Conservation (phyloP, 768 basidiomycete genomes). For the Vishniacozyma victoriae region DNA sequence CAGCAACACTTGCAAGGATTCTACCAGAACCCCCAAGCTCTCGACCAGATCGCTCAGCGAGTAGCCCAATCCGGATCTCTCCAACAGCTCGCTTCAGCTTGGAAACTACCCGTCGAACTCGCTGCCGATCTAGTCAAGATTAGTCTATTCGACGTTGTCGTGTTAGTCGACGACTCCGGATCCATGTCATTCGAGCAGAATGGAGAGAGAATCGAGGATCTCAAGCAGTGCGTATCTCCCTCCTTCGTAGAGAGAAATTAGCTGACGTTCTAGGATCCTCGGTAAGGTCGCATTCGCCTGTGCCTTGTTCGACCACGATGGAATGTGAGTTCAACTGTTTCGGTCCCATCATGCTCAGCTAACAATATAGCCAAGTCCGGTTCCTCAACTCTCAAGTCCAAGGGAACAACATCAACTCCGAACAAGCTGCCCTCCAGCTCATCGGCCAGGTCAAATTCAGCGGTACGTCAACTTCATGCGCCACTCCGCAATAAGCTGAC, state of each 20-base stretch:
- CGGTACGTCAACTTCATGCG: constrained; percentile 13
- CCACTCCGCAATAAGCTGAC: neutral
- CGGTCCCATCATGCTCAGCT: neutral
- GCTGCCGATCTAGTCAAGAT: constrained; percentile 47
- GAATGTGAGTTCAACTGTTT: constrained; percentile 37
- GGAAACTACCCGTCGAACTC: constrained; percentile 48
- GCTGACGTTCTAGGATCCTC: constrained; percentile 34
- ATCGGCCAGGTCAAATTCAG: constrained; percentile 47
- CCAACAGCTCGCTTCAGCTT: constrained; percentile 38
- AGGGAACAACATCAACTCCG: constrained; percentile 47
- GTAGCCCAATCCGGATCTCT: constrained; percentile 45
- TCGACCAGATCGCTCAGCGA: constrained; percentile 46
- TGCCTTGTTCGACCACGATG: constrained; percentile 47
- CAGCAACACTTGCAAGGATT: constrained; percentile 48
- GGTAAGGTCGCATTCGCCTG: constrained; percentile 45
- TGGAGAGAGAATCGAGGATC: constrained; percentile 49
- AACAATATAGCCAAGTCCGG: constrained; percentile 37
- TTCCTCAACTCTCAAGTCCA: constrained; percentile 48
- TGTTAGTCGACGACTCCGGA: constrained; percentile 41
- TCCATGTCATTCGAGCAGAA: constrained; percentile 48
- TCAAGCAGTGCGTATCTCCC: constrained; percentile 40
- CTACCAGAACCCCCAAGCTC: constrained; percentile 45
- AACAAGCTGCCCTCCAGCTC: constrained; percentile 42
- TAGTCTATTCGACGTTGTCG: constrained; percentile 46
- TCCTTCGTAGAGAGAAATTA: neutral